A percentile compares a stretch with the other conserved stretches of the same genome.
Conservation (phyloP, 2,329 filamentous ascomycete genomes). For the Fusarium coffeatum region DNA sequence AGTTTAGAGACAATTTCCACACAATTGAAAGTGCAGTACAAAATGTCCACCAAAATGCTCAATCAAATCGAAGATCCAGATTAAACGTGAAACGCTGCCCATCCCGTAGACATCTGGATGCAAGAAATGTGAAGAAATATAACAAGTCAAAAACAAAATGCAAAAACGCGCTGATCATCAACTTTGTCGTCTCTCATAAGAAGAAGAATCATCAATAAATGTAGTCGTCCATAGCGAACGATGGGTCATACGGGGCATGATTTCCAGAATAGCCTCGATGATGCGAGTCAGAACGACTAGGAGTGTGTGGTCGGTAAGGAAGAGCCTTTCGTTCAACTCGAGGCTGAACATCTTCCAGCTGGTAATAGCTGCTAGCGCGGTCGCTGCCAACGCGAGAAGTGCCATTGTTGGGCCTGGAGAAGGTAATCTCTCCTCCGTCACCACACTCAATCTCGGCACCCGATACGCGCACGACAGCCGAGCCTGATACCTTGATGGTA, state of each 20-base stretch:
- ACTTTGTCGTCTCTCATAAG: constrained; percentile 48
- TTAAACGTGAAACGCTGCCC: constrained; percentile 20
- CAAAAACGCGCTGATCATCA: constrained; percentile 46
- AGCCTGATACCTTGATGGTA: constrained; percentile 69
- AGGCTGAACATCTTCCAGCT: constrained; percentile 60
- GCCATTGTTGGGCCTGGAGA: constrained; percentile 53
- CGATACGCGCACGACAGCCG: constrained; percentile 66
- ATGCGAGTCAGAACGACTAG: constrained; percentile 62
- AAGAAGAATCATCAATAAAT: constrained; percentile 46
- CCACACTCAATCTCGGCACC: constrained; percentile 68
- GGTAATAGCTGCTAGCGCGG: constrained; percentile 60
- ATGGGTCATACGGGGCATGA: constrained; percentile 49
- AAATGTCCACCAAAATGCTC: constrained; percentile 22
- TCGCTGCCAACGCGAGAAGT: constrained; percentile 62
- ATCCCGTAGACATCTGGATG: constrained; percentile 18
- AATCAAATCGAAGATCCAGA: constrained; percentile 26
- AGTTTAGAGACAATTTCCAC: constrained; percentile 36
- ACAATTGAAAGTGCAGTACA: constrained; percentile 24
- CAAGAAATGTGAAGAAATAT: constrained; percentile 32
- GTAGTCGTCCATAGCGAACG: constrained; percentile 45
- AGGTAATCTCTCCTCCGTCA: constrained; percentile 70
- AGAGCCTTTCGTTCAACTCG: constrained; percentile 58
- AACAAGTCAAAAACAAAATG: constrained; percentile 10
- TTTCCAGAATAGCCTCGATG: constrained; percentile 50
- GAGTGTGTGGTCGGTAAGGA: constrained; percentile 58